These are phyloP conservation scores for Colletotrichum echinochloae DNA, from an alignment of 2,329 filamentous ascomycete genomes.

Conservation along the genomic window DNA sequence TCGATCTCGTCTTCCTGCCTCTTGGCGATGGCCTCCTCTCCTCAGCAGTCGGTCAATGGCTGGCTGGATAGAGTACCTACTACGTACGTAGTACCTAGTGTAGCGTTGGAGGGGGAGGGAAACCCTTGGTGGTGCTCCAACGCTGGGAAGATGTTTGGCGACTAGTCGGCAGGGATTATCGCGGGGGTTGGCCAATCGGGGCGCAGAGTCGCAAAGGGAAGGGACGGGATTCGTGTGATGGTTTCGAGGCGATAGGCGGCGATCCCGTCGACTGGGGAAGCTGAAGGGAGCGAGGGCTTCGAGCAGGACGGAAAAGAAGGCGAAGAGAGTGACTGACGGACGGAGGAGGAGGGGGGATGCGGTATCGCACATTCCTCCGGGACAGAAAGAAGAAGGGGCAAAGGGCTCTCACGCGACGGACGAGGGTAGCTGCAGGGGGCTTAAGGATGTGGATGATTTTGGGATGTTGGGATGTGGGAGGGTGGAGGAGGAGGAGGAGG, in stretches of 20 bases:
- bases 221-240: not conserved
- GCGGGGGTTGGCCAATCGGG: conserved; percentile 20
- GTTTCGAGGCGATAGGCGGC: not conserved
- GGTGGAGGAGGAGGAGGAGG: too few relatives aligned
- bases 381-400: conserved; percentile 6
- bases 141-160: conserved; percentile 6
- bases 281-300: not conserved
- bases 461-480: too few relatives aligned
- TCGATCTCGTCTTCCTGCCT: not conserved
- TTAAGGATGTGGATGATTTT: too few relatives aligned
- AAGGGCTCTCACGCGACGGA: conserved; percentile 28
- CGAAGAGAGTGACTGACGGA: not conserved
- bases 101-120: too few relatives aligned
- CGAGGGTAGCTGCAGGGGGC: too few relatives aligned
- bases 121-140: too few relatives aligned
- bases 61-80: not conserved
- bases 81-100: too few relatives aligned
- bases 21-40: not conserved
- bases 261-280: not conserved
- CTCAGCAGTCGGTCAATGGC: not conserved
- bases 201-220: not conserved
- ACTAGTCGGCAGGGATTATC: conserved; percentile 20
- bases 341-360: too few relatives aligned
- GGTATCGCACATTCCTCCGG: conserved; percentile 25
- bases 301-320: not conserved